A percentile compares a stretch with the other conserved stretches of the same genome.
Evolutionary conservation across 2,329 filamentous ascomycete species (phyloP).

Genomic region (Coniochaeta hoffmannii): DNA sequence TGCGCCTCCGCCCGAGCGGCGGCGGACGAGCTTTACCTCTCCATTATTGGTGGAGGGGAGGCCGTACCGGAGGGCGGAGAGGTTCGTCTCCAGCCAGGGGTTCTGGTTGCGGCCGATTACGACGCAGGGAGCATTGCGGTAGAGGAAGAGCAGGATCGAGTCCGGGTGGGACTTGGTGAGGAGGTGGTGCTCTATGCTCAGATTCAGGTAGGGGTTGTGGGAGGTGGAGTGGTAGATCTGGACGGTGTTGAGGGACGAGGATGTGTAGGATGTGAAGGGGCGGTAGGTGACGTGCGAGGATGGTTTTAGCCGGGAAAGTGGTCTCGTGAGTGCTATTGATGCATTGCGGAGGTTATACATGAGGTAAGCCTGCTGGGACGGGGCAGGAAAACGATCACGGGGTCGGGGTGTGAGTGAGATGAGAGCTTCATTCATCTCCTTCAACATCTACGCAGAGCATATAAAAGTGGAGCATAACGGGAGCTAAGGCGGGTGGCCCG

Average conservation of each 20-base stretch:
- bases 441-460: too few relatives aligned
- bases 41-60: constrained; percentile 10
- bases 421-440: neutral
- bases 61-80: constrained; percentile 45
- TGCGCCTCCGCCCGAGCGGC: constrained; percentile 81
- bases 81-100: constrained; percentile 86
- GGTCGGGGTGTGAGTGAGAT: too few relatives aligned
- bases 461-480: neutral
- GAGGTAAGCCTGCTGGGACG: neutral
- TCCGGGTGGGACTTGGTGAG: constrained; percentile 65
- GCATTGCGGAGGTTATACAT: neutral
- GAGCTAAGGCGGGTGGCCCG: neutral
- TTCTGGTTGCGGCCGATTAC: constrained; percentile 97
- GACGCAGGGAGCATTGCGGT: constrained; percentile 79
- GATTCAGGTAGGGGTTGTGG: constrained; percentile 76
- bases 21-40: constrained; percentile 59
- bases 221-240: constrained; percentile 68
- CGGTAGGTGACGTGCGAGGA: neutral
- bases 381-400: too few relatives aligned
- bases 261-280: neutral
- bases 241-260: constrained; percentile 15
- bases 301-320: neutral
- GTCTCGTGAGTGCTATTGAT: neutral
- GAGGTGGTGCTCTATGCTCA: constrained; percentile 88
- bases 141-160: constrained; percentile 77